Evolutionary conservation across 139 green algal species (phyloP).

Genomic region (Astrephomene gubernaculifera): DNA sequence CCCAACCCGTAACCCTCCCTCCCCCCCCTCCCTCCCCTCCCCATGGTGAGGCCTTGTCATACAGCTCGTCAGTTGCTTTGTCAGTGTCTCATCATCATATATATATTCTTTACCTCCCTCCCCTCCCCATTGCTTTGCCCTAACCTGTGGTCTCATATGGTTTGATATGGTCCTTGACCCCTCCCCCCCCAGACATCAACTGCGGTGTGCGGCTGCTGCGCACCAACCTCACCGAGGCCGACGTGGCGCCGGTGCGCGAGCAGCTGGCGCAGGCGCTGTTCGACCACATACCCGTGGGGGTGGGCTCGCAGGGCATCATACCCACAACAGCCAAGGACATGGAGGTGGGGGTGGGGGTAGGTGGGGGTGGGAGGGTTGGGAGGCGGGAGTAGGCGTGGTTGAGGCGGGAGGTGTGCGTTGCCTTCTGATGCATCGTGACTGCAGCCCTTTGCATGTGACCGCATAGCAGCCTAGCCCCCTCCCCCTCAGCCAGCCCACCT

Average conservation of each 20-base stretch:
- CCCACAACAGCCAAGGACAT: constrained; percentile 83
- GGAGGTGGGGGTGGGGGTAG: constrained; percentile 64
- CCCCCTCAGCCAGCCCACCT: no score
- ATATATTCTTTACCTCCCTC: no score
- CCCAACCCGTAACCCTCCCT: not conserved
- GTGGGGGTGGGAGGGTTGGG: no score
- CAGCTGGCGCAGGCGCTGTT: constrained; percentile 89
- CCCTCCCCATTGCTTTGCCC: not conserved
- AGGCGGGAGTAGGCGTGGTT: no score
- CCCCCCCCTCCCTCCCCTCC: not conserved
- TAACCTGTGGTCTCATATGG: no score
- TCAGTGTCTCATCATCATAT: no score
- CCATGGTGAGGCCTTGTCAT: not conserved
- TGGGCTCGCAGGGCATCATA: constrained; percentile 91
- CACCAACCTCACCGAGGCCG: constrained; percentile 87
- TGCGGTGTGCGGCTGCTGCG: constrained; percentile 91
- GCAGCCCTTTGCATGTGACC: no score
- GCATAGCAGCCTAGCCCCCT: no score
- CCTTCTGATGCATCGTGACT: no score
- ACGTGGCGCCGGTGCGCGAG: constrained; percentile 82
- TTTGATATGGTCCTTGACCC: no score
- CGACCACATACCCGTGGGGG: constrained; percentile 95
- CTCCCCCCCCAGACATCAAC: constrained; percentile 83
- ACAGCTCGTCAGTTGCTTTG: no score
- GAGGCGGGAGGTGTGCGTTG: no score